Percentiles rank a stretch among this genome's conserved stretches.
Conservation (phyloP, 352 stramenopile genomes). For the Vaucheria bursata region DNA sequence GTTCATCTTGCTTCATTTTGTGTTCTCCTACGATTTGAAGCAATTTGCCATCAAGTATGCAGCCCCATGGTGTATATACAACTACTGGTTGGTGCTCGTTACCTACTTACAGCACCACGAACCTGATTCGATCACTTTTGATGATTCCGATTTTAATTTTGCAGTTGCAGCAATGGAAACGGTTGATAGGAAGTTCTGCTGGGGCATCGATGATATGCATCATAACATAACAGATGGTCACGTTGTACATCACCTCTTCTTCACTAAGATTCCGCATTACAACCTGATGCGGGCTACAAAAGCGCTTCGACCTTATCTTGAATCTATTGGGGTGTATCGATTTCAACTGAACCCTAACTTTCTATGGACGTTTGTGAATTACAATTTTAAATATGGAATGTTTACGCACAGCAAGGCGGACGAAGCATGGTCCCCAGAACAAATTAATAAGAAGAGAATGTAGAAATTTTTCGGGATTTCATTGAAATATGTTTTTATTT, state of each 20-base stretch:
- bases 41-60: constrained; percentile 56
- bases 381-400: constrained; percentile 47
- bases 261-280: constrained; percentile 63
- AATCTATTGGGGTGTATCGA: constrained; percentile 35
- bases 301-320: constrained; percentile 25
- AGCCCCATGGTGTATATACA: constrained; percentile 57
- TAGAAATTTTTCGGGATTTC: neutral
- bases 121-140: constrained; percentile 58
- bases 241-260: constrained; percentile 68
- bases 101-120: constrained; percentile 69
- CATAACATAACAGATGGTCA: constrained; percentile 71
- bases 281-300: constrained; percentile 52
- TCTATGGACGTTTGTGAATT: constrained; percentile 28
- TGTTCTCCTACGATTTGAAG: constrained; percentile 46
- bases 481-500: too few relatives aligned
- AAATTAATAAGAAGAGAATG: neutral
- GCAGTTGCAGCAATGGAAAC: constrained; percentile 60
- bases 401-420: constrained; percentile 38
- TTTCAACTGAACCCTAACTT: constrained; percentile 42
- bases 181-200: constrained; percentile 61
- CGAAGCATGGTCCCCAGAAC: constrained; percentile 14
- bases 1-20: constrained; percentile 16
- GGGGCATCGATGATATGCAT: constrained; percentile 52
- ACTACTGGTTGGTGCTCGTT: constrained; percentile 67
- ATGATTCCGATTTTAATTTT: constrained; percentile 59